phyloP scores from a whole-genome alignment of 495 filamentous ascomycete species.

The Alectoria sarmentosa region DNA sequence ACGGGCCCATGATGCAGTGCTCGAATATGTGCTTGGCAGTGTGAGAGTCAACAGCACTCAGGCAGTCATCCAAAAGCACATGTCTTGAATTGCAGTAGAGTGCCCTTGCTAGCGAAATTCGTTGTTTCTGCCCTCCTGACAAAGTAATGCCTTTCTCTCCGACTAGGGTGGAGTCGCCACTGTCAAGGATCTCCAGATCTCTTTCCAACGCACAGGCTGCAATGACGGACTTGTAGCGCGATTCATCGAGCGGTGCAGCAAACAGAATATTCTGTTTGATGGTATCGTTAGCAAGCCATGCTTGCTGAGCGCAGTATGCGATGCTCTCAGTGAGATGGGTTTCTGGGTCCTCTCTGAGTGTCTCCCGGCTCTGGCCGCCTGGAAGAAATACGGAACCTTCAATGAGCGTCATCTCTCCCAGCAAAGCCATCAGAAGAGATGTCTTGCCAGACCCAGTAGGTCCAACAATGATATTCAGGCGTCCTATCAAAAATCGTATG shows the following conservation, averaged over 20 bases:
- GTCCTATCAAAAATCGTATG: conserved; percentile 66
- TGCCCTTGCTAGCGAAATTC: conserved; percentile 89
- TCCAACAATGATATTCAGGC: conserved; percentile 85
- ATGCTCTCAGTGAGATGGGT: conserved; percentile 86
- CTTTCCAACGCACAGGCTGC: conserved; percentile 89
- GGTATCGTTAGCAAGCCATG: conserved; percentile 94
- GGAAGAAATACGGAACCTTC: conserved; percentile 78
- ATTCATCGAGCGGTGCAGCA: conserved; percentile 71
- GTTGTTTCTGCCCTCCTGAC: conserved; percentile 96
- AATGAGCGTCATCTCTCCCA: conserved; percentile 92
- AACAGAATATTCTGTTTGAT: conserved; percentile 97
- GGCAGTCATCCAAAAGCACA: conserved; percentile 86
- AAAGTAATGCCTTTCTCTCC: conserved; percentile 97
- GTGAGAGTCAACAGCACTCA: conserved; percentile 98
- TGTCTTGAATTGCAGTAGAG: conserved; percentile 90
- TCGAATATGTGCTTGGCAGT: conserved; percentile 98
- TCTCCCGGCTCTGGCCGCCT: conserved; percentile 72
- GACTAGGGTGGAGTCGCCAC: conserved; percentile 87
- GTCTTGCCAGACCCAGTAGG: conserved; percentile 95
- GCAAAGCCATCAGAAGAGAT: conserved; percentile 87
- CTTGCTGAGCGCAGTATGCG: conserved; percentile 95
- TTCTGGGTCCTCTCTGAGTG: conserved; percentile 70
- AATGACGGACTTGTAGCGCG: conserved; percentile 81
- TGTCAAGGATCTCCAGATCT: conserved; percentile 86
- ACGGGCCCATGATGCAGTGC: conserved; percentile 78